Evolutionary conservation across 371 early-diverging fungal species (phyloP), one percentile per base, ranked within the genome.

Genomic region (Mortierella sp.): DNA sequence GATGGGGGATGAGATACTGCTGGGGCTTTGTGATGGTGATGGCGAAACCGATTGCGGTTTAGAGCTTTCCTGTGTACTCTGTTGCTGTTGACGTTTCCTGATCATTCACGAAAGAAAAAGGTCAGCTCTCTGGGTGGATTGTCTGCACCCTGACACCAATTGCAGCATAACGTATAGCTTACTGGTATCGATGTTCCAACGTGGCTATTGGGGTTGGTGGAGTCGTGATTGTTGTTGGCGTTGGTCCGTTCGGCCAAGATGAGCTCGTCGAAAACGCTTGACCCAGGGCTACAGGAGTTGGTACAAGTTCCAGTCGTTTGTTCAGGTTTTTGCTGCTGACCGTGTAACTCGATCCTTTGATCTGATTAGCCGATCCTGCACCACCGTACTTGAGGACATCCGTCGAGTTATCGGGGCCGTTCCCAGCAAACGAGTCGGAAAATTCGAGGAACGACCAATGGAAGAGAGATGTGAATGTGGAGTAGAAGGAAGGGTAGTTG

Each of bases 361-460:
- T 45, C 26, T 64, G 68, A 28, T 70, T 76, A 39, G 59, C 78
- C 13, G 78, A 76, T 24, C 78, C 78, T 8, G 78, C 78, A 10
- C 78, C 78, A 21, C 70, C 70, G 38, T 70, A 76, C 0, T n/a
- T 42, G 21, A 76, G 47, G 4, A 76, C 78, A 12, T 50, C 42
- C 1, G 67, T 76, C 8, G 78, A 47, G 31, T 76, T 76, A 7
- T 64, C 65, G 9, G 78, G 78, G n/a, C 70, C 78, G 16, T 52
- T 21, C 24, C 78, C 78, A 27, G 78, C 78, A 42, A 76, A 62
- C 10, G 78, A 76, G 26, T 66, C 66, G 19, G 59, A 49, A 27
- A 76, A 76, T 52, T 76, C 67, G n/a, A 87, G 67, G 39, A 82
- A 86, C 26, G 85, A 83, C 87, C 87, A 87, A 16, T 84, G 72